Evolutionary conservation across 163 green algal genomes (phyloP).

Genomic region (Scenedesmus sp.): DNA sequence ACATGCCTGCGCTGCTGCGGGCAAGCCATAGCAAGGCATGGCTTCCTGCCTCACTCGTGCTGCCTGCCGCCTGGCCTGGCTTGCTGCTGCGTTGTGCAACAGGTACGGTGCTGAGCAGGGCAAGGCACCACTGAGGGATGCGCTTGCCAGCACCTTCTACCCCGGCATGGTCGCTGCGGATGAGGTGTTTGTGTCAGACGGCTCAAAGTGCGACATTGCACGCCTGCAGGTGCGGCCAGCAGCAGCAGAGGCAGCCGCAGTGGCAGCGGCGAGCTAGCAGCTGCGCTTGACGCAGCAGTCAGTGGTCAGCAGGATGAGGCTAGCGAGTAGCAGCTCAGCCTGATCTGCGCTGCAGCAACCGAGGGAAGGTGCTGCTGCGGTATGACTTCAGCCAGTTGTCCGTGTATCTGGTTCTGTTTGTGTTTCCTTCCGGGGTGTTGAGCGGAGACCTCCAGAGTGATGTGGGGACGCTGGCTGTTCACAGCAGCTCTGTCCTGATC

Average conservation of each 20-base stretch:
- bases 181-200: conserved; percentile 98
- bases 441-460: too few species aligned
- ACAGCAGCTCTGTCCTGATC: background rate
- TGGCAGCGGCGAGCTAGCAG: background rate
- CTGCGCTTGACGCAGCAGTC: background rate
- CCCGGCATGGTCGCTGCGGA: conserved; percentile 73
- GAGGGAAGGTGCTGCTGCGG: too few species aligned
- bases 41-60: background rate
- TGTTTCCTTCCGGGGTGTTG: background rate
- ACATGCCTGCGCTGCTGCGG: background rate
- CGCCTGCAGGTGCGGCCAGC: conserved; percentile 92
- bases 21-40: too few species aligned
- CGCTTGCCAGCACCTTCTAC: conserved; percentile 91
- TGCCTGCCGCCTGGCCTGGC: background rate
- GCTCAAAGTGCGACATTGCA: conserved; percentile 99
- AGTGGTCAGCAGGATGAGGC: background rate
- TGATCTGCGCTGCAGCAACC: too few species aligned
- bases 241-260: background rate
- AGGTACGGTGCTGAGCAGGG: conserved; percentile 98
- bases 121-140: conserved; percentile 83
- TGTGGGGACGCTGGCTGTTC: too few species aligned
- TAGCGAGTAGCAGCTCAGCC: too few species aligned
- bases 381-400: background rate
- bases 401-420: background rate
- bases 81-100: conserved; percentile 1